Base-by-base conservation (phyloP, 2,329 filamentous ascomycete genomes). In the Colletotrichum godetiae region DNA sequence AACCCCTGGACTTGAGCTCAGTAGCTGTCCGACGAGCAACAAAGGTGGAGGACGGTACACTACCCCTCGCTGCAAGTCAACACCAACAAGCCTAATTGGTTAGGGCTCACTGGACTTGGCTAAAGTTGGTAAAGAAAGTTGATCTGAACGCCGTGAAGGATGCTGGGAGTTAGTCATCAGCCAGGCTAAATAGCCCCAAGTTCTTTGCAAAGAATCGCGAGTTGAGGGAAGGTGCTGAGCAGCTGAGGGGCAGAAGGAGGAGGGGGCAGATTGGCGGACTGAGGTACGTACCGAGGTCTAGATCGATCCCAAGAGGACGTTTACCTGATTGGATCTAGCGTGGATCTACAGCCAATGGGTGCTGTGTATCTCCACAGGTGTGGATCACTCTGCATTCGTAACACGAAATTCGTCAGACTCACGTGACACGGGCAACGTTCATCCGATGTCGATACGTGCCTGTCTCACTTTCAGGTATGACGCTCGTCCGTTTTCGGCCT, bases 401-500 rank as follows among this genome's bases (percentile, higher is more conserved):
- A 15, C 13, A 42, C 12, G 59, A 24, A 5, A 31, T 19, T 49
- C 13, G 24, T 33, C 1, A 2, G 5, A 0, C 3, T 3, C 58
- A 63, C 31, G 35, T 63, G 49, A 57, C 33, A 24, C 27, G 58
- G 27, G 4, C 12, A 19, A 8, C 24, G n/a, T 57, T 37, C 49
- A 33, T 68, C 67, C 58, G 67, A 8, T 12, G 5, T 4, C 8
- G 10, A 55, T 53, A 29, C 63, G 55, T 70, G 37, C 22, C 27
- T n/a, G 1, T 22, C 2, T 2, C 7, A 12, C 7, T 3, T 10
- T 15, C 37, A n/a, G 22, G 3, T 2, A 19, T 7, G 42, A 19
- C 8, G 2, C 61, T 72, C 60, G 67, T 73, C 71, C 71, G 71
- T 7, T 24, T 19, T 73, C 71, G 71, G 71, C 46, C 67, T 71